Conservation (phyloP, 139 green algal genomes). For the Tetratostichococcus sp. region DNA sequence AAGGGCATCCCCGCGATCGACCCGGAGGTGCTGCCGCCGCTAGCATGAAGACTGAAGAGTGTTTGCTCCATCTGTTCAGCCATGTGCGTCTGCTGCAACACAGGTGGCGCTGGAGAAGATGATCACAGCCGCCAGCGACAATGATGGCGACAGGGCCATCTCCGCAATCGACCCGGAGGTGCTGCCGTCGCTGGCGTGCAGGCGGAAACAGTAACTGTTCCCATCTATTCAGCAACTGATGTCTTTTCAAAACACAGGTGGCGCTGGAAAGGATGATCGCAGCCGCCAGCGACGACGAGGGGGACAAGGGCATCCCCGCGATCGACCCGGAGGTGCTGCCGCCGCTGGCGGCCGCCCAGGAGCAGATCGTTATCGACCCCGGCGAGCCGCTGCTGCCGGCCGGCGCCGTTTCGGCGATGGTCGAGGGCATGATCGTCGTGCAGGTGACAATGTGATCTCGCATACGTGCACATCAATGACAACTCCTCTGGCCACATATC, state of each 20-base stretch:
- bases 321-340: slow-evolving; percentile 10
- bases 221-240: too few species aligned
- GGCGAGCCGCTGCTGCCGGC: slow-evolving; percentile 23
- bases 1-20: too few species aligned
- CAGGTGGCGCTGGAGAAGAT: too few species aligned
- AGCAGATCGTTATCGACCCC: slow-evolving; percentile 21
- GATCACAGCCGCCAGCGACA: too few species aligned
- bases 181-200: too few species aligned
- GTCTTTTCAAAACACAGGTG: too few species aligned
- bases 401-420: slow-evolving; percentile 23
- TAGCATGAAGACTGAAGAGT: too few species aligned
- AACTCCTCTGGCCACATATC: neutral
- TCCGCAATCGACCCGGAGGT: too few species aligned
- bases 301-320: neutral
- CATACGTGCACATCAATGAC: neutral
- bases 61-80: too few species aligned
- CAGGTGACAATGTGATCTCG: slow-evolving; percentile 19
- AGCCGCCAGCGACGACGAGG: neutral
- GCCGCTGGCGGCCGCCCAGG: slow-evolving; percentile 5
- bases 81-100: too few species aligned
- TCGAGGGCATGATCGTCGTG: slow-evolving; percentile 47
- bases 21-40: slow-evolving; percentile 8
- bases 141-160: too few species aligned
- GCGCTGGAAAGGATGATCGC: neutral
- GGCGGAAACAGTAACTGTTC: too few species aligned